These are phyloP conservation scores for Claviceps lovelessii DNA, from an alignment of 2,329 filamentous ascomycete species.

Conservation along the genomic window DNA sequence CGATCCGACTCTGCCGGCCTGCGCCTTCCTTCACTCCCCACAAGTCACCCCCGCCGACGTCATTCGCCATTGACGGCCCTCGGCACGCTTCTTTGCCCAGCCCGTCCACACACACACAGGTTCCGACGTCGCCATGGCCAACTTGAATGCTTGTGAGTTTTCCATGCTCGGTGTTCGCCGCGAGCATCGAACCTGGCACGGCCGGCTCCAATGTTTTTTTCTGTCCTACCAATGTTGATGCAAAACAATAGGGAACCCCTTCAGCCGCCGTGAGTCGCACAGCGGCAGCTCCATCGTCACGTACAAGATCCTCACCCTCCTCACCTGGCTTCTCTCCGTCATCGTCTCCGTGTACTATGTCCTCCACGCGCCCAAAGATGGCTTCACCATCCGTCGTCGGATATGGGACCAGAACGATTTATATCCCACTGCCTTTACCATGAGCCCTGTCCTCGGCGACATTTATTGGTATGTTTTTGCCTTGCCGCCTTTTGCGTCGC, in stretches of 20 bases:
- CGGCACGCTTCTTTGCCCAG: no score
- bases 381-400: conserved; percentile 40
- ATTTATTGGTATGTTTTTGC: conserved; percentile 57
- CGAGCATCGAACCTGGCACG: no score
- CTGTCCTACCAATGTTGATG: background rate
- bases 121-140: background rate
- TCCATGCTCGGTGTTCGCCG: no score
- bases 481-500: background rate
- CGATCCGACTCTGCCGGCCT: background rate
- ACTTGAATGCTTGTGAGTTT: background rate
- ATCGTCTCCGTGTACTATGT: conserved; percentile 63
- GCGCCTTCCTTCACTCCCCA: background rate
- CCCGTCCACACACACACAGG: no score
- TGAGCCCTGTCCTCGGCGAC: conserved; percentile 48
- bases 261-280: conserved; percentile 55
- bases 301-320: conserved; percentile 61
- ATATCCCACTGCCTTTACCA: conserved; percentile 57
- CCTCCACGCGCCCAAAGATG: conserved; percentile 48
- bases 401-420: conserved; percentile 63
- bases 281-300: conserved; percentile 44
- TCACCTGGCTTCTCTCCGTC: conserved; percentile 63
- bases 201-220: no score
- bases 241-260: conserved; percentile 53
- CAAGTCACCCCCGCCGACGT: background rate
- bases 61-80: background rate